Conservation (phyloP, 495 filamentous ascomycete genomes). For the Penicillium dipodomyicola region DNA sequence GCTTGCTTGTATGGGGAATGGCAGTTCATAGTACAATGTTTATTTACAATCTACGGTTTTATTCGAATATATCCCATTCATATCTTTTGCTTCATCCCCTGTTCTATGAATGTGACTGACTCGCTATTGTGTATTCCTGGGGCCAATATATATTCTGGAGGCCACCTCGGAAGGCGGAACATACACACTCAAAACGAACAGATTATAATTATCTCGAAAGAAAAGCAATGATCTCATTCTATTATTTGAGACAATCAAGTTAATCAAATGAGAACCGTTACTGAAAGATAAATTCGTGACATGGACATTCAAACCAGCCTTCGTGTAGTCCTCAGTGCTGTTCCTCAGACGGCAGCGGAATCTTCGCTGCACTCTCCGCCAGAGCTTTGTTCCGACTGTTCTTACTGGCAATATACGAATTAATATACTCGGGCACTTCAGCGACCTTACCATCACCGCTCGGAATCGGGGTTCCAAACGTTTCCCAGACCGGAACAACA, state of each 20-base stretch:
- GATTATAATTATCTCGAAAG: too few species aligned
- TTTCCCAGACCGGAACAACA: conserved; percentile 72
- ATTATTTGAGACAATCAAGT: too few species aligned
- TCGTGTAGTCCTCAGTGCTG: conserved; percentile 26
- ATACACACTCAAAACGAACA: too few species aligned
- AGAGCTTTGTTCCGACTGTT: conserved; percentile 53
- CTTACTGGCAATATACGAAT: conserved; percentile 50
- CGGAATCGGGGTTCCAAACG: conserved; percentile 65
- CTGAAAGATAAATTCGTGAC: not conserved
- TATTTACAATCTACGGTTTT: not conserved
- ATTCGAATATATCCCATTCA: not conserved
- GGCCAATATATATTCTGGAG: not conserved
- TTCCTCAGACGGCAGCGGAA: conserved; percentile 38
- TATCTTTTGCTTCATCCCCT: not conserved
- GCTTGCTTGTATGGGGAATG: not conserved
- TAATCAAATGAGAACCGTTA: too few species aligned
- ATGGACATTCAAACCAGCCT: not conserved
- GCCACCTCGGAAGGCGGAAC: too few species aligned
- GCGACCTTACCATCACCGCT: conserved; percentile 57
- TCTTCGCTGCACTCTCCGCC: conserved; percentile 48
- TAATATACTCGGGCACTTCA: conserved; percentile 63
- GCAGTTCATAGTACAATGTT: not conserved
- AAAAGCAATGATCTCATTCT: too few species aligned
- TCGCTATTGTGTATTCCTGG: not conserved
- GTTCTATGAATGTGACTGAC: not conserved